A percentile compares a stretch with the other conserved stretches of the same genome.
These are phyloP conservation scores for Excoecaria cochinchinensis DNA, from an alignment of 345 rosid genomes.

Conservation along the genomic window DNA sequence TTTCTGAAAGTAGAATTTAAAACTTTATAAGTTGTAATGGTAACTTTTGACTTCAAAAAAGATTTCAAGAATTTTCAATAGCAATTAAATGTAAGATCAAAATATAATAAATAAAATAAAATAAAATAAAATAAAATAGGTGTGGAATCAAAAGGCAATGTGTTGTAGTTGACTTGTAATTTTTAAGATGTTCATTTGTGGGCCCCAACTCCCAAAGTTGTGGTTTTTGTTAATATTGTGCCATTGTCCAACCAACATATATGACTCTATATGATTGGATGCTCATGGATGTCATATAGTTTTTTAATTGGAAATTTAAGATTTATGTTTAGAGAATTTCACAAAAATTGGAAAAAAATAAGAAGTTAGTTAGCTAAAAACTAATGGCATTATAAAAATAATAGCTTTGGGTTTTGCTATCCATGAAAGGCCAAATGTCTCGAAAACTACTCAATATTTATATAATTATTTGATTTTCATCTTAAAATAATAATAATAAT, in stretches of 20 bases:
- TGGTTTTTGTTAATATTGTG: background rate
- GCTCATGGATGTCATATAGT: background rate
- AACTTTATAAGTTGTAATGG: no score
- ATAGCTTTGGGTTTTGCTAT: background rate
- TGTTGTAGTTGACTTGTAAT: background rate
- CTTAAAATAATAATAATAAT: background rate
- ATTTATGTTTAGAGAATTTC: background rate
- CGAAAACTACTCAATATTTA: background rate
- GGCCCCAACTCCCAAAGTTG: slow-evolving; percentile 2
- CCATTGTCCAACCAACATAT: background rate
- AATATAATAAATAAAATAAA: no score
- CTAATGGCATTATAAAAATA: background rate
- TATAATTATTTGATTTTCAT: background rate
- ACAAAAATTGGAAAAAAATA: background rate
- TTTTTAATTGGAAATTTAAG: background rate
- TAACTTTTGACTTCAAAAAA: background rate
- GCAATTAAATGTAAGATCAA: background rate
- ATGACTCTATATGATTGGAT: background rate
- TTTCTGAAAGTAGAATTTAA: no score
- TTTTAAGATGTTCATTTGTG: background rate
- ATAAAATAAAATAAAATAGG: background rate
- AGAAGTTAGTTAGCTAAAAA: background rate
- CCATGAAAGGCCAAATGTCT: background rate
- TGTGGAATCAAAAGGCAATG: background rate
- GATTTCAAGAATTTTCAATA: background rate